These are phyloP conservation scores for Exophiala oligosperma DNA, from an alignment of 2,329 filamentous ascomycete genomes.

Conservation along the genomic window DNA sequence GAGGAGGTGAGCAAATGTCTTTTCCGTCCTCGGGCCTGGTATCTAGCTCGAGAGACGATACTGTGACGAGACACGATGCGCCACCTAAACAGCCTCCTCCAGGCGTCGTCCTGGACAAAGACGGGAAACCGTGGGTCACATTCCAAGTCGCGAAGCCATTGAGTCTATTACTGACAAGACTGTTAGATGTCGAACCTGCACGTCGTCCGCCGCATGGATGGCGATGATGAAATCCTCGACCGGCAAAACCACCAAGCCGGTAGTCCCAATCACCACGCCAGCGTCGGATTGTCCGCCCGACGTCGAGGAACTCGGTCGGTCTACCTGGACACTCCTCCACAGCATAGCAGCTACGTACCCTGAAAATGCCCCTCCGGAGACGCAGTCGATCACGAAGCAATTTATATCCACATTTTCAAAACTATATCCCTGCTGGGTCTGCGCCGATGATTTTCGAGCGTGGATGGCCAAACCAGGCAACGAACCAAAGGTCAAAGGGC, in stretches of 20 bases:
- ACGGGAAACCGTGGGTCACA: slow-evolving; percentile 49
- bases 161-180: slow-evolving; percentile 6
- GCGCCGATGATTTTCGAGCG: slow-evolving; percentile 83
- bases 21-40: slow-evolving; percentile 13
- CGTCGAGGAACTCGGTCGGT: slow-evolving; percentile 80
- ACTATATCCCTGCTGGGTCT: slow-evolving; percentile 93
- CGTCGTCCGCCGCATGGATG: slow-evolving; percentile 48
- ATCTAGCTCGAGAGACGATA: slow-evolving; percentile 15
- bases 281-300: slow-evolving; percentile 79
- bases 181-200: slow-evolving; percentile 49
- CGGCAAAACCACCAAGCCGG: slow-evolving; percentile 26
- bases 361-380: slow-evolving; percentile 60
- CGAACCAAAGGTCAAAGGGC: slow-evolving; percentile 59
- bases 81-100: slow-evolving; percentile 42
- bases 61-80: slow-evolving; percentile 7
- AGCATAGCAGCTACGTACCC: slow-evolving; percentile 88
- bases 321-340: slow-evolving; percentile 92
- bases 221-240: slow-evolving; percentile 42
- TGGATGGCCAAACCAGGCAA: slow-evolving; percentile 72
- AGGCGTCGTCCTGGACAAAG: slow-evolving; percentile 51
- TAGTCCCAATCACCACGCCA: slow-evolving; percentile 25
- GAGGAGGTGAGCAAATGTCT: slow-evolving; percentile 15
- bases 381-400: slow-evolving; percentile 73
- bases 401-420: slow-evolving; percentile 82
- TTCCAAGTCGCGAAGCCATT: not conserved